Evolutionary conservation across 139 green algal genomes (phyloP), one percentile per base, ranked within the genome.

Genomic region (Chloropicon primus): DNA sequence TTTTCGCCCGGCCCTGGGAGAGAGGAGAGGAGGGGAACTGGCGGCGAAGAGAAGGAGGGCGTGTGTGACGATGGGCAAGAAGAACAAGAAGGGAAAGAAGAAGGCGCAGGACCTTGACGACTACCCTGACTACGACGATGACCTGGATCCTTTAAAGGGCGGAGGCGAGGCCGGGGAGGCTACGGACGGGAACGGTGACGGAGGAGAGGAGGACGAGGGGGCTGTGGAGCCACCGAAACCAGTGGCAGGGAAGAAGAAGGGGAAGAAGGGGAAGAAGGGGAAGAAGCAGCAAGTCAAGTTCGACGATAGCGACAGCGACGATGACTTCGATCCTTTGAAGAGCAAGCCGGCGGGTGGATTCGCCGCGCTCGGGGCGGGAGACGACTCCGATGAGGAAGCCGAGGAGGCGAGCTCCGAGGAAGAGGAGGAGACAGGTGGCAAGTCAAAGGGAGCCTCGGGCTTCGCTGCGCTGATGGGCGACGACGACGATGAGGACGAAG

Each of bases 171-270:
- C 17, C 41, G 41, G 41, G 41, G 41, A 17, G n/a, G n/a, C n/a
- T n/a, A n/a, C n/a, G n/a, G n/a, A n/a, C 25, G 28, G 26, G 21
- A 1, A 73, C 71, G 28, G 21, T 21, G 24, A 76, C 62, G 71
- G 25, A 25, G 26, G 26, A 76, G 71, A 72, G 28, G 21, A 41
- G 53, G 27, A 82, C 82, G 78, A 82, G 81, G 72, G 72, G 26
- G 24, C 81, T 81, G 17, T 24, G 10, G 2, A 54, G 54, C 26
- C 25, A 0, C n/a, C 80, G 29, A 75, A 75, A 0, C n/a, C 54
- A 76, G 53, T 27, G 2, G 80, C 54, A 26, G 86, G 87, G 76
- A 94, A 92, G 80, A 86, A 89, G 80, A 86, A 89, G 76, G 77
- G 74, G 25, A 85, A 81, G 71, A 80, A 83, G 79, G 76, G 72